phyloP scores from a whole-genome alignment of 1,284 basidiomycete genomes.

The Limonomyces culmigenus region DNA sequence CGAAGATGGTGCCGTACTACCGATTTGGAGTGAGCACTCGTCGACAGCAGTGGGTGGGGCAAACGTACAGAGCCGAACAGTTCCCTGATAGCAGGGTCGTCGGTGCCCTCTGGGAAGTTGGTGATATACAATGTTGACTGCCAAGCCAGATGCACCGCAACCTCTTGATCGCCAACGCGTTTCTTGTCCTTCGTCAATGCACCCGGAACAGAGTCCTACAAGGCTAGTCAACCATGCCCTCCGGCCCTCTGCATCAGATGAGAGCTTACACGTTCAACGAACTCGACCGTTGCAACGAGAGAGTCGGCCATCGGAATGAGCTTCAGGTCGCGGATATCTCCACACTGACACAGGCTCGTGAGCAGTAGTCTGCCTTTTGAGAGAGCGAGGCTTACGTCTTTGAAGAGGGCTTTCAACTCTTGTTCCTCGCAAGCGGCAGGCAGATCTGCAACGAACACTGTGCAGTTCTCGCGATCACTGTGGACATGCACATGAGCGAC shows the following conservation, averaged over 20 bases:
- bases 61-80: constrained; percentile 57
- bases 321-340: constrained; percentile 65
- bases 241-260: not conserved
- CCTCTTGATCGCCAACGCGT: constrained; percentile 51
- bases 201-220: constrained; percentile 61
- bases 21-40: too few species aligned
- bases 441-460: constrained; percentile 74
- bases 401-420: constrained; percentile 64
- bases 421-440: constrained; percentile 38
- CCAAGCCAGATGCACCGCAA: constrained; percentile 82
- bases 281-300: constrained; percentile 69
- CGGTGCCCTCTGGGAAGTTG: constrained; percentile 82
- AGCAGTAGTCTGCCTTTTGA: constrained; percentile 2
- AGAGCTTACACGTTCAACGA: constrained; percentile 39
- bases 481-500: not conserved
- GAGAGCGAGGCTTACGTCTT: constrained; percentile 44
- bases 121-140: constrained; percentile 92
- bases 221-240: not conserved
- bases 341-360: constrained; percentile 41
- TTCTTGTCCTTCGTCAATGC: constrained; percentile 93
- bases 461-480: constrained; percentile 92
- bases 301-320: constrained; percentile 39
- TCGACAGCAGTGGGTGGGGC: too few species aligned
- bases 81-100: constrained; percentile 61
- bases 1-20: constrained; percentile 81